These are phyloP conservation scores for Tetrapisispora pingtungensis DNA, from an alignment of 805 yeast species.

Conservation along the genomic window DNA sequence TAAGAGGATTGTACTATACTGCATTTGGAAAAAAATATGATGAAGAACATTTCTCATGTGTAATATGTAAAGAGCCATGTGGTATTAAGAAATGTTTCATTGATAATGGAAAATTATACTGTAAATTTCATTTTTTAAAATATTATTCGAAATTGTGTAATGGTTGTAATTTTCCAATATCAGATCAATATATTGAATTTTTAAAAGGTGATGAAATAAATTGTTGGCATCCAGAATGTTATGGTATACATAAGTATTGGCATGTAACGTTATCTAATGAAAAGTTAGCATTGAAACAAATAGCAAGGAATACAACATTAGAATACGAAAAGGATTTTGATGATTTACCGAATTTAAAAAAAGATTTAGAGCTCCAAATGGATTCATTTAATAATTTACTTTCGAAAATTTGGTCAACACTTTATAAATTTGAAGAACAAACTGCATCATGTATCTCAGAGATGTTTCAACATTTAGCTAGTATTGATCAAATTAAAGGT, in stretches of 20 bases:
- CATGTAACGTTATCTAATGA: constrained; percentile 67
- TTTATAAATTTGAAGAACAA: constrained; percentile 83
- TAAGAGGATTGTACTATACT: constrained; percentile 87
- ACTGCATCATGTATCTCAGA: constrained; percentile 84
- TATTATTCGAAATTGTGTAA: constrained; percentile 81
- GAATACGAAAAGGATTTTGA: neutral
- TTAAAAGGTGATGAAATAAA: constrained; percentile 84
- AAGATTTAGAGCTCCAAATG: constrained; percentile 48
- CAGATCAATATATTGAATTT: constrained; percentile 89
- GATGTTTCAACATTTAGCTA: constrained; percentile 78
- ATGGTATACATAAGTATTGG: constrained; percentile 96
- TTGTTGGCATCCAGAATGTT: constrained; percentile 99
- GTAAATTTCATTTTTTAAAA: constrained; percentile 88
- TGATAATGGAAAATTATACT: constrained; percentile 70
- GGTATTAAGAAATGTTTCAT: constrained; percentile 90
- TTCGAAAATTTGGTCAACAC: constrained; percentile 68
- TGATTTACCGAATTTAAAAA: constrained; percentile 21
- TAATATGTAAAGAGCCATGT: constrained; percentile 74
- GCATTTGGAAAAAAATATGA: constrained; percentile 89
- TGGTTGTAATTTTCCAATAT: constrained; percentile 84
- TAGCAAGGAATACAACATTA: constrained; percentile 17
- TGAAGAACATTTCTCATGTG: constrained; percentile 90
- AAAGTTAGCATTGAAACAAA: constrained; percentile 38
- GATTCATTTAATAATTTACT: constrained; percentile 51
- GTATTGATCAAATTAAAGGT: constrained; percentile 59